Evolutionary conservation across 495 filamentous ascomycete genomes (phyloP).

Genomic region (Tricharina praecox): DNA sequence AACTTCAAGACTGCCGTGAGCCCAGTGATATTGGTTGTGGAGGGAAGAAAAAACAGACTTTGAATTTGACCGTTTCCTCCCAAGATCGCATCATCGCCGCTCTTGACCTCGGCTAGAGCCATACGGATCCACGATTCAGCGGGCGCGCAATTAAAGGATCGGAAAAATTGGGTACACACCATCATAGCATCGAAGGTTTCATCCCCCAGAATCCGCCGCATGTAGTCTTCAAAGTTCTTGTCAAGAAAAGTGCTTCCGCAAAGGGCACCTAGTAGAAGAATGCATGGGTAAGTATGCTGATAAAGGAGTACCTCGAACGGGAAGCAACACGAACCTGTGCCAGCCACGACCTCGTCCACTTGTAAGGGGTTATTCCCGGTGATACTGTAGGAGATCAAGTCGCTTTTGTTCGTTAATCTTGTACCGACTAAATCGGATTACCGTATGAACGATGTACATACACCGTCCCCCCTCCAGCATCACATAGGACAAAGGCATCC

Average conservation of each 20-base stretch:
- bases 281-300: too few relatives aligned
- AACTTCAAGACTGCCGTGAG: too few relatives aligned
- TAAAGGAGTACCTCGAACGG: too few relatives aligned
- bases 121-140: background rate
- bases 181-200: slow-evolving; percentile 32
- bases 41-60: background rate
- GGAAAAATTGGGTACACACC: too few relatives aligned
- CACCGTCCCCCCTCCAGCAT: slow-evolving; percentile 44
- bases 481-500: slow-evolving; percentile 34
- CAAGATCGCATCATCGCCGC: slow-evolving; percentile 28
- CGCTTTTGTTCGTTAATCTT: slow-evolving; percentile 12
- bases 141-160: too few relatives aligned
- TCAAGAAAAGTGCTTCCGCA: background rate
- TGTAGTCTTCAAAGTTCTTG: slow-evolving; percentile 52
- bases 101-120: slow-evolving; percentile 12
- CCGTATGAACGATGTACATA: too few relatives aligned
- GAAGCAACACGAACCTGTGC: too few relatives aligned
- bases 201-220: slow-evolving; percentile 37
- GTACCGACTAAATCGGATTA: background rate
- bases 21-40: too few relatives aligned
- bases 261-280: too few relatives aligned
- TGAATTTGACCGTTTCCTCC: slow-evolving; percentile 10
- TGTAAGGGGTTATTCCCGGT: slow-evolving; percentile 34
- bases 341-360: slow-evolving; percentile 34
- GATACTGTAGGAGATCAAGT: slow-evolving; percentile 37